phyloP scores from a whole-genome alignment of 139 green algal species.

The Micromonas pusilla region DNA sequence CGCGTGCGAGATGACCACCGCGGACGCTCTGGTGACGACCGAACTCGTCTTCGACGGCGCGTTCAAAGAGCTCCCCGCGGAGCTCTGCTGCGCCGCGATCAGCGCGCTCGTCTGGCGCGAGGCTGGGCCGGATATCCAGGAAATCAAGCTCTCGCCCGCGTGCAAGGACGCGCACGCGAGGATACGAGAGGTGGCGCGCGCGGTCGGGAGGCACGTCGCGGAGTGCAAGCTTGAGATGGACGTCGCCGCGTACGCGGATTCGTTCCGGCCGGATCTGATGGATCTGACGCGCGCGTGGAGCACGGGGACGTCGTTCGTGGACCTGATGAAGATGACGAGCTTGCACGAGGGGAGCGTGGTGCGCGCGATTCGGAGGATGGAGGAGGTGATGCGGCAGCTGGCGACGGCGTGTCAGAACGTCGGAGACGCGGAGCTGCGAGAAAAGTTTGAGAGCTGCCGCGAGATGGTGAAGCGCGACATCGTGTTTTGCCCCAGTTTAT shows the following conservation, averaged over 20 bases:
- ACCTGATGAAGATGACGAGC: conserved; percentile 34
- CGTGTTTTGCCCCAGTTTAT: conserved; percentile 90
- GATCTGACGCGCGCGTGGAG: conserved; percentile 13
- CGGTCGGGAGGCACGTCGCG: background rate
- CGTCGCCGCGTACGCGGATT: conserved; percentile 11
- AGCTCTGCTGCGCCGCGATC: background rate
- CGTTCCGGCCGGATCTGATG: conserved; percentile 23
- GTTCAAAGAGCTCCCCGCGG: conserved; percentile 11
- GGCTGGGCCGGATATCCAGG: background rate
- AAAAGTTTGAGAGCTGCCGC: conserved; percentile 59
- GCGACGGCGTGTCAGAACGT: conserved; percentile 51
- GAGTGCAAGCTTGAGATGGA: conserved; percentile 15
- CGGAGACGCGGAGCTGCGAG: conserved; percentile 65
- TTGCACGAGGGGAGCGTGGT: conserved; percentile 19
- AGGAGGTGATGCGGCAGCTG: conserved; percentile 85
- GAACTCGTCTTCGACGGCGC: conserved; percentile 44
- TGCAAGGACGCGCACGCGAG: background rate
- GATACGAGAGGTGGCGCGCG: background rate
- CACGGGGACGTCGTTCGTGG: conserved; percentile 46
- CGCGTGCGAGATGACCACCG: conserved; percentile 68
- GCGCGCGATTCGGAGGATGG: conserved; percentile 14
- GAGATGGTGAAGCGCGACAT: conserved; percentile 78
- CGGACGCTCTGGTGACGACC: conserved; percentile 59
- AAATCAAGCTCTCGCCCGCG: background rate
- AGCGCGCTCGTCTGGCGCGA: background rate